These are phyloP conservation scores for Salix suchowensis DNA, from an alignment of 345 rosid species.

Conservation along the genomic window DNA sequence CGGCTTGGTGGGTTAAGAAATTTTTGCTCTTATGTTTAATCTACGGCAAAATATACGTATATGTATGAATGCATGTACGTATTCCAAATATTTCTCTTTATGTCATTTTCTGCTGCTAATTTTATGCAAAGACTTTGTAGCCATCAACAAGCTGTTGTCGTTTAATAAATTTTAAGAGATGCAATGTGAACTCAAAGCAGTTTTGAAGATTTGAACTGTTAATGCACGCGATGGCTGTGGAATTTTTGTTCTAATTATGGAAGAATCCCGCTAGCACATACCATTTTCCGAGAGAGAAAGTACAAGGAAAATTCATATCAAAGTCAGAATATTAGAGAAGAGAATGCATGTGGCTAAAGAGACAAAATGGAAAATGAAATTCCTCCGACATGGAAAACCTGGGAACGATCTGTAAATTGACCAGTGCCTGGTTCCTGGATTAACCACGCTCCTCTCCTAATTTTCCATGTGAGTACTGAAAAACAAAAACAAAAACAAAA, in stretches of 20 bases:
- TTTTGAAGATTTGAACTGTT: background rate
- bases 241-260: no score
- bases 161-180: background rate
- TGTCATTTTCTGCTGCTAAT: background rate
- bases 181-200: background rate
- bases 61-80: no score
- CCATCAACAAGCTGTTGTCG: background rate
- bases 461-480: background rate
- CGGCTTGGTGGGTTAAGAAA: no score
- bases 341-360: background rate
- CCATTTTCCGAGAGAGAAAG: background rate
- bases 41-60: no score
- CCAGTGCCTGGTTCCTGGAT: background rate
- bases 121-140: background rate
- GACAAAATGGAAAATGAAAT: background rate
- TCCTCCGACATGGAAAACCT: background rate
- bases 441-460: background rate
- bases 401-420: background rate
- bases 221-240: no score
- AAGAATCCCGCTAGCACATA: background rate
- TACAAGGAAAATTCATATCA: background rate
- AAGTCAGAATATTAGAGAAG: background rate
- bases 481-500: no score
- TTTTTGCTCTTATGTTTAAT: no score
- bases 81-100: background rate